Percentiles rank a stretch among this genome's conserved stretches.
These are phyloP conservation scores for Penicillium steckii DNA, from an alignment of 495 filamentous ascomycete species.

Conservation along the genomic window DNA sequence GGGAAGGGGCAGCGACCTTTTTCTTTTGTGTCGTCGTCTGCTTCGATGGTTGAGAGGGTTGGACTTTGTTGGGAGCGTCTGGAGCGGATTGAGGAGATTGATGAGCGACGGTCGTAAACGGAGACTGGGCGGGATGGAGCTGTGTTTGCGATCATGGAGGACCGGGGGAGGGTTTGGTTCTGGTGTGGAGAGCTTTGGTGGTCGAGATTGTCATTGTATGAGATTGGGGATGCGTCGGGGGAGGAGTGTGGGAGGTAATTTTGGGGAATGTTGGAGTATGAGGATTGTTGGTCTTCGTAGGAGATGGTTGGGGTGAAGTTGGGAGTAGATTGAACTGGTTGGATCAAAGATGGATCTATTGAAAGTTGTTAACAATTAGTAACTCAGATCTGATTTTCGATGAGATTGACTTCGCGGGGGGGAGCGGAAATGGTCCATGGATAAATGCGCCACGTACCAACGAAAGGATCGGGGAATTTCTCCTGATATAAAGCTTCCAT, in stretches of 20 bases:
- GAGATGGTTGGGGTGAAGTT: constrained; percentile 34
- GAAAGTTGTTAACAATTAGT: too few relatives aligned
- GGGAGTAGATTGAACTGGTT: constrained; percentile 36
- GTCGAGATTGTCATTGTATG: constrained; percentile 28
- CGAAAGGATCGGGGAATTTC: constrained; percentile 60
- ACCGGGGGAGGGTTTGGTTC: constrained; percentile 37
- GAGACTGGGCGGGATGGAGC: constrained; percentile 37
- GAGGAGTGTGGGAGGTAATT: constrained; percentile 35
- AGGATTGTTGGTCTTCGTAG: constrained; percentile 32
- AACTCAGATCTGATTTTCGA: too few relatives aligned
- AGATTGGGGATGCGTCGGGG: constrained; percentile 33
- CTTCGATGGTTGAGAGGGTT: constrained; percentile 48
- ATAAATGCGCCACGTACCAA: constrained; percentile 68
- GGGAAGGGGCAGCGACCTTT: constrained; percentile 78
- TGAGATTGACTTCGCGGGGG: too few relatives aligned
- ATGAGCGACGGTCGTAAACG: constrained; percentile 48
- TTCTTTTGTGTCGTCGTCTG: constrained; percentile 62
- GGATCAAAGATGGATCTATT: constrained; percentile 61
- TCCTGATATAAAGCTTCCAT: constrained; percentile 51
- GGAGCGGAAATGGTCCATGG: background rate
- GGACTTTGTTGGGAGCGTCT: constrained; percentile 55
- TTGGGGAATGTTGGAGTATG: constrained; percentile 19
- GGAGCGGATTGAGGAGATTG: constrained; percentile 56
- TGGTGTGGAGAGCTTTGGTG: constrained; percentile 27
- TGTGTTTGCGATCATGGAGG: constrained; percentile 32